phyloP scores from a whole-genome alignment of 2,329 filamentous ascomycete species.

The Fusarium subtropicale region DNA sequence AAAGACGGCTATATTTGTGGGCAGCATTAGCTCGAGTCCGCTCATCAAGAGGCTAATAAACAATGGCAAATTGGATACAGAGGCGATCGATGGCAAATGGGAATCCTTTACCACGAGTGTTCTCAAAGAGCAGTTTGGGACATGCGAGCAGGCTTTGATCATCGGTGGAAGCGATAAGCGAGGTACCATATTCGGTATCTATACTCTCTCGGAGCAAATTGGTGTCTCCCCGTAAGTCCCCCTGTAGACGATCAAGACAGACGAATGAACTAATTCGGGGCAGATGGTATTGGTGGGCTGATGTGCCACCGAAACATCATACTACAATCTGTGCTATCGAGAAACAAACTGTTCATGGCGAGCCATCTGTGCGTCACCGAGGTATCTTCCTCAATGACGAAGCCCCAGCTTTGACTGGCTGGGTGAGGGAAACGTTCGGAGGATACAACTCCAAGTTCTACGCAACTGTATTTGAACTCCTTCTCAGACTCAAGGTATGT shows the following conservation, averaged over 20 bases:
- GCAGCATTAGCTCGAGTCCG: conserved; percentile 4
- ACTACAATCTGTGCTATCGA: neutral
- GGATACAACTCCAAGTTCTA: conserved; percentile 70
- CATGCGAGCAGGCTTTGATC: neutral
- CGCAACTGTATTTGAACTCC: conserved; percentile 70
- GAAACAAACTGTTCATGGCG: conserved; percentile 50
- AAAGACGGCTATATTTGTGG: neutral
- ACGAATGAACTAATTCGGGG: fast-evolving
- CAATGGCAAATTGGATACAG: neutral
- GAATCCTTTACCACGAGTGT: conserved; percentile 15
- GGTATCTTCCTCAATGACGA: conserved; percentile 72
- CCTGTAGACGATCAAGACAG: fast-evolving
- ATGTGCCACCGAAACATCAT: conserved; percentile 25
- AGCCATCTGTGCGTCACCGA: conserved; percentile 69
- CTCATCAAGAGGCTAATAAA: neutral
- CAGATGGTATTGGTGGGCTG: conserved; percentile 44
- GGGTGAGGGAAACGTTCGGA: conserved; percentile 63
- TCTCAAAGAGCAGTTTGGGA: neutral
- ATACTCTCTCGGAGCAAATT: conserved; percentile 34
- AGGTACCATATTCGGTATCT: conserved; percentile 25
- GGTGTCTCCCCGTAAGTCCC: conserved; percentile 30
- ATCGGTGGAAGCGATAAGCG: conserved; percentile 32
- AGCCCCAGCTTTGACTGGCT: conserved; percentile 61
- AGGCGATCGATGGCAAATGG: conserved; percentile 21
- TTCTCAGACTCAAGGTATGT: conserved; percentile 35